phyloP scores from a whole-genome alignment of 2,329 filamentous ascomycete genomes.

The Madurella mycetomatis region DNA sequence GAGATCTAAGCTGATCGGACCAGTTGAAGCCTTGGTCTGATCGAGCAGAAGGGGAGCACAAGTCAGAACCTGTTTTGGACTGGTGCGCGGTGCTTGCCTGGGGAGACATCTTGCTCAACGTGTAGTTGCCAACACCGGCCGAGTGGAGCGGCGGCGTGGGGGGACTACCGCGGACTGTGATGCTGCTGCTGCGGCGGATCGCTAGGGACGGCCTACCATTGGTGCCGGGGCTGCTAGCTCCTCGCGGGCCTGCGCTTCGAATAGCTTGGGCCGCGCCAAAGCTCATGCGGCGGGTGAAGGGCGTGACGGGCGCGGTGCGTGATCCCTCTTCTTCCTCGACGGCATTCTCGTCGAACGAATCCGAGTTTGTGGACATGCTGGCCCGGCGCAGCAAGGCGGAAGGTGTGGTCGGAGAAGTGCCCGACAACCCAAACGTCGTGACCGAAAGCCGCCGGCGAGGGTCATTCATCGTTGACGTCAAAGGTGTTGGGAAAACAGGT shows the following conservation, averaged over 20 bases:
- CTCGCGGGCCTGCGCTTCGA: constrained; percentile 56
- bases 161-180: constrained; percentile 20
- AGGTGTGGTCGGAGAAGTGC: constrained; percentile 59
- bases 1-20: constrained; percentile 89
- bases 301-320: constrained; percentile 61
- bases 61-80: constrained; percentile 62
- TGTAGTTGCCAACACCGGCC: constrained; percentile 28
- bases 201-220: constrained; percentile 55
- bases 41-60: constrained; percentile 49
- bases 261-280: constrained; percentile 74
- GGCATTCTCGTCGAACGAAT: constrained; percentile 66
- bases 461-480: constrained; percentile 45
- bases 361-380: constrained; percentile 66
- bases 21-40: constrained; percentile 94
- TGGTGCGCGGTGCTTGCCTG: constrained; percentile 58
- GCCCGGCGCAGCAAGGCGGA: constrained; percentile 48
- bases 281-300: constrained; percentile 81
- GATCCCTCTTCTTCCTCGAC: constrained; percentile 63
- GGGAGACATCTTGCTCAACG: constrained; percentile 38
- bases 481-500: constrained; percentile 42
- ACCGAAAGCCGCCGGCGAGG: constrained; percentile 66
- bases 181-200: constrained; percentile 26
- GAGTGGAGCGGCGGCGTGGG: constrained; percentile 33
- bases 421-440: constrained; percentile 69
- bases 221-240: constrained; percentile 54